Evolutionary conservation across 805 yeast species (phyloP).

Genomic region (Saccharomycopsis schoenii): DNA sequence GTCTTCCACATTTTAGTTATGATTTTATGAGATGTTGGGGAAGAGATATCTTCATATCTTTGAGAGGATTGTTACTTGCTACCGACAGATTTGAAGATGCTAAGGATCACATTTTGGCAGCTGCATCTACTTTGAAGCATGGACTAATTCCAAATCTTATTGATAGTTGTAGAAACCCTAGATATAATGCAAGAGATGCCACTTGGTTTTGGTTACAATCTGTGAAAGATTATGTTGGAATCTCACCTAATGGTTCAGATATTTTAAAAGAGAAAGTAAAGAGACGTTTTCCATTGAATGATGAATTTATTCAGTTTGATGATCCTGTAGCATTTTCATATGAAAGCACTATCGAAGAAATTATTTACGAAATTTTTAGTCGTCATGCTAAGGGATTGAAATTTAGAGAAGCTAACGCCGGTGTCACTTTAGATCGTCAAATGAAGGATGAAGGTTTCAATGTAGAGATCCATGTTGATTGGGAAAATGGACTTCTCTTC

Average conservation of each 20-base stretch:
- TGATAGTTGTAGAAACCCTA: conserved; percentile 88
- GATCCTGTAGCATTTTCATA: conserved; percentile 70
- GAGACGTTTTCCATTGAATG: conserved; percentile 86
- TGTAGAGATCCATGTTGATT: conserved; percentile 70
- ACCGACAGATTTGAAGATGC: conserved; percentile 78
- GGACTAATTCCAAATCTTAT: conserved; percentile 89
- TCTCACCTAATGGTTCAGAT: conserved; percentile 57
- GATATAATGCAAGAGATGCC: conserved; percentile 95
- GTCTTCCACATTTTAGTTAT: conserved; percentile 85
- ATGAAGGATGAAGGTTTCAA: conserved; percentile 91
- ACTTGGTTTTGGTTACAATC: conserved; percentile 90
- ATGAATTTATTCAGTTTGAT: conserved; percentile 57
- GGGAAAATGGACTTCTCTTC: conserved; percentile 77
- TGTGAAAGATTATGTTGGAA: conserved; percentile 68
- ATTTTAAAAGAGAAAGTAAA: conserved; percentile 64
- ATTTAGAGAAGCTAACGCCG: conserved; percentile 94
- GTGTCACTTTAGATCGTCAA: conserved; percentile 76
- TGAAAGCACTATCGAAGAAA: conserved; percentile 60
- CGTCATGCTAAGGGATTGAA: conserved; percentile 85
- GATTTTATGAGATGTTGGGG: conserved; percentile 99
- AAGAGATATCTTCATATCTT: conserved; percentile 83
- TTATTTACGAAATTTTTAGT: conserved; percentile 70
- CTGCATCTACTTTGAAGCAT: conserved; percentile 87
- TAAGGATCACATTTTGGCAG: conserved; percentile 67
- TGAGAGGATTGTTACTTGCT: conserved; percentile 70